Base-by-base conservation (phyloP, 2,329 filamentous ascomycete genomes). In the Coleophoma cylindrospora region DNA sequence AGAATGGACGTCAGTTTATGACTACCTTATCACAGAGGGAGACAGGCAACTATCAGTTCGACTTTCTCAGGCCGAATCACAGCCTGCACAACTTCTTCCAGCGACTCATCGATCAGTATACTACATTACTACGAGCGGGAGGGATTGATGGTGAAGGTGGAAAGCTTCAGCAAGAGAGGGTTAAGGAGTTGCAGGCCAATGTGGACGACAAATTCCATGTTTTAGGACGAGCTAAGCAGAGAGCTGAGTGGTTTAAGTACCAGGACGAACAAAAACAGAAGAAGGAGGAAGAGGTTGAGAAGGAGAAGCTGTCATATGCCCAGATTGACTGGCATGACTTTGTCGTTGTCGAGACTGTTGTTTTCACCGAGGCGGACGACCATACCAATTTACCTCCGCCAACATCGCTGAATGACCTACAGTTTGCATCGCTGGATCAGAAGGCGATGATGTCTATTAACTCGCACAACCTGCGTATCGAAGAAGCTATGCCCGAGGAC, bases 271-370 rank as follows among this genome's bases (percentile, higher is more conserved):
- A 96, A 71, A 92, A 91, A 66, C 82, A 85, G 60, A 89, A 91
- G 74, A 91, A 91, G 64, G 91, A 95, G 62, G 90, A 95, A 63
- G 84, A 91, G 55, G 87, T 86, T 38, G 88, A 95, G 64, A 83
- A 90, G 62, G 89, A 96, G 67, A 84, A 85, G 62, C 72, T 77
- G 19, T 75, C 82, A 48, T 84, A 94, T 68, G 87, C 87, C 1
- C 87, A 94, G 61, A 94, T 99, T 55, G 94, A 99, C 68, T 99
- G 94, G 94, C 89, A 95, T 64, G 92, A 97, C 66, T 99, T 99
- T 61, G 86, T 92, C 34, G 87, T 99, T 17, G 91, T 96, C 41
- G 94, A 96, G 69, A 96, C 91, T 1, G 91, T 99, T 48, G 77
- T 90, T 14, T 99, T 99, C 68, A 91, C 83, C 51, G 91, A 96